Evolutionary conservation across 2,329 filamentous ascomycete genomes (phyloP).

Genomic region (Intubia oerlemansii): DNA sequence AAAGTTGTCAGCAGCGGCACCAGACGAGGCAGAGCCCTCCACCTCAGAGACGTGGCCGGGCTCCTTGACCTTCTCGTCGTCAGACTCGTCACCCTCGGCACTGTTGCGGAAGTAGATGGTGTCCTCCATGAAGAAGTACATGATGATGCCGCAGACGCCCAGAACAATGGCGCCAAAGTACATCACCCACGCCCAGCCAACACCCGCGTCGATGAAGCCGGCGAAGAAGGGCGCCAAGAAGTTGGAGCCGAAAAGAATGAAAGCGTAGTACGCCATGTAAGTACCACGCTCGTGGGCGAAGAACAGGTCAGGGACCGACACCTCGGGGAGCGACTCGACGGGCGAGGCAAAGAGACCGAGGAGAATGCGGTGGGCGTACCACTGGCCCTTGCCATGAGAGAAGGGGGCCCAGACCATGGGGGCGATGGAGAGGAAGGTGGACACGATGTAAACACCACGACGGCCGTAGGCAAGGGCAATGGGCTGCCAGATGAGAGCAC

Average conservation of each 20-base stretch:
- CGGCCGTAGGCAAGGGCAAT: constrained; percentile 21
- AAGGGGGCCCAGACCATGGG: constrained; percentile 13
- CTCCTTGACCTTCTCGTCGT: not conserved
- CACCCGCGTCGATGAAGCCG: constrained; percentile 25
- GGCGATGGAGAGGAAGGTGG: constrained; percentile 12
- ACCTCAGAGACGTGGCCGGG: not conserved
- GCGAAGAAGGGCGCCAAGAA: constrained; percentile 25
- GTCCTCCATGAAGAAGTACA: constrained; percentile 39
- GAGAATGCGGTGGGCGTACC: constrained; percentile 23
- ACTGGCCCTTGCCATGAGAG: constrained; percentile 6
- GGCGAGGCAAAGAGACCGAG: constrained; percentile 22
- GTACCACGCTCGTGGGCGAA: constrained; percentile 12
- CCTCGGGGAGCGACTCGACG: constrained; percentile 24
- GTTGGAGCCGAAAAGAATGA: constrained; percentile 21
- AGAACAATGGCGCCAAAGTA: constrained; percentile 33
- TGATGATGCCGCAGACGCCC: constrained; percentile 23
- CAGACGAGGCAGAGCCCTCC: not conserved
- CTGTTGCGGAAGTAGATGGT: constrained; percentile 28
- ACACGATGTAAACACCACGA: constrained; percentile 8
- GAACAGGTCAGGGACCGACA: constrained; percentile 11
- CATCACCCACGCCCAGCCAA: constrained; percentile 28
- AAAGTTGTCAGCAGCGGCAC: too few species aligned
- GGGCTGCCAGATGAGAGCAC: constrained; percentile 24
- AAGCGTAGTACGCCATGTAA: constrained; percentile 21
- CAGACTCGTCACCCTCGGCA: too few species aligned